Base-by-base conservation (phyloP, 345 rosid genomes). In the Acer campestre region DNA sequence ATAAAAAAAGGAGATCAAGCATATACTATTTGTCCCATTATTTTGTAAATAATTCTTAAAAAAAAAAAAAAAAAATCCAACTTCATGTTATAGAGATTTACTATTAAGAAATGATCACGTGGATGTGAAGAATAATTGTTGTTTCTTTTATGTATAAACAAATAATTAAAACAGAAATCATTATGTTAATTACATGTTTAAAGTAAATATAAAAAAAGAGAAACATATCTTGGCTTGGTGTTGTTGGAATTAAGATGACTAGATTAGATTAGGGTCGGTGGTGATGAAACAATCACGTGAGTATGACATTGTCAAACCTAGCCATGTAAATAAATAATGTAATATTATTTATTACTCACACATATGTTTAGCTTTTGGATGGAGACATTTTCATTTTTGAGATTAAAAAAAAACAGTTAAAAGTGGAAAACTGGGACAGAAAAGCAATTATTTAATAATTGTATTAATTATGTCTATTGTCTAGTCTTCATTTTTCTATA, bases 211-310 rank as follows among this genome's bases (percentile, higher is more conserved):
- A 22, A 6, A 20, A 20, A 61, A n/a, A 7, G 25, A 4, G 65
- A 42, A 12, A 46, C 55, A 48, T 7, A 3, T 61, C 0, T 31
- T 31, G 35, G 35, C 35, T 31, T 31, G 38, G 38, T 35, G 38
- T 4, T 35, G 38, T 35, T 35, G 38, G 38, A 35, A 5, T 35
- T 35, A 35, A 35, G 38, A 35, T 35, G 4, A 35, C 6, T 0
- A 22, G 65, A 61, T 25, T 4, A 61, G 27, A 23, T 13, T 14
- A 38, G 18, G 74, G 84, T 68, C 76, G 75, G 82, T 78, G 85
- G 75, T 49, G 84, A 68, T 68, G 89, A 78, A 80, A 82, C 53
- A 25, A 69, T 68, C 80, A 79, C 80, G 76, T 80, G 86, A 66
- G 68, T 27, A 61, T 76, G 83, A 84, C 82, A 78, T 78, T 78